Evolutionary conservation across 495 filamentous ascomycete species (phyloP).

Genomic region (Tuber microsphaerosporum): DNA sequence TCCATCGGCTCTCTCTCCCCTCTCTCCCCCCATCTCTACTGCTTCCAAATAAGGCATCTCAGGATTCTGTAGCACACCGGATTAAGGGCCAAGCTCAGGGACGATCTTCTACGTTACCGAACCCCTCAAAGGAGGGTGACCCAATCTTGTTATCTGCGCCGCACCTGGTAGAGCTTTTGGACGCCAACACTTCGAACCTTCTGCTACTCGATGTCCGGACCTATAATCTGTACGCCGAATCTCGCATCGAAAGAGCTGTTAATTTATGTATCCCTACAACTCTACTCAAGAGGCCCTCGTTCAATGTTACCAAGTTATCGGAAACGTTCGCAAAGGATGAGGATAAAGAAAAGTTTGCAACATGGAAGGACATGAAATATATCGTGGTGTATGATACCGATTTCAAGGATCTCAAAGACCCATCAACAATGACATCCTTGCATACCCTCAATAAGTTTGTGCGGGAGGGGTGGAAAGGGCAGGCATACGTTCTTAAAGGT

Average conservation of each 20-base stretch:
- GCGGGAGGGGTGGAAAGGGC: constrained; percentile 72
- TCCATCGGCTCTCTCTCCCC: constrained; percentile 16
- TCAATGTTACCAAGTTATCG: constrained; percentile 80
- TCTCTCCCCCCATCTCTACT: constrained; percentile 19
- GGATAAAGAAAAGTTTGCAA: constrained; percentile 66
- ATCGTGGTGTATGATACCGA: constrained; percentile 82
- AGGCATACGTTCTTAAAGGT: constrained; percentile 61
- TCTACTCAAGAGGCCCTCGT: constrained; percentile 80
- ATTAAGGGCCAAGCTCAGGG: constrained; percentile 35
- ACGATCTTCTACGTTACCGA: constrained; percentile 55
- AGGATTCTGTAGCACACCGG: constrained; percentile 13
- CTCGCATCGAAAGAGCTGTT: constrained; percentile 67
- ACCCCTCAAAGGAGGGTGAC: constrained; percentile 45
- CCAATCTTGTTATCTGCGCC: constrained; percentile 57
- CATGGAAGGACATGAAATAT: constrained; percentile 64
- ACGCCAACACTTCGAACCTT: constrained; percentile 49
- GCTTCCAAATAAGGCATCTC: constrained; percentile 7
- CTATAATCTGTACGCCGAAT: constrained; percentile 68
- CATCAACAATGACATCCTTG: constrained; percentile 55
- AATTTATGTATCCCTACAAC: constrained; percentile 96
- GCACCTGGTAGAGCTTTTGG: constrained; percentile 59
- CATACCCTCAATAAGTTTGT: constrained; percentile 91
- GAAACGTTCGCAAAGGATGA: constrained; percentile 73
- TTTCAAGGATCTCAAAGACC: constrained; percentile 71
- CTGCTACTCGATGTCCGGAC: constrained; percentile 85